A percentile compares a stretch with the other conserved stretches of the same genome.
Conservation (phyloP, 345 rosid species). For the Ailanthus altissimus region DNA sequence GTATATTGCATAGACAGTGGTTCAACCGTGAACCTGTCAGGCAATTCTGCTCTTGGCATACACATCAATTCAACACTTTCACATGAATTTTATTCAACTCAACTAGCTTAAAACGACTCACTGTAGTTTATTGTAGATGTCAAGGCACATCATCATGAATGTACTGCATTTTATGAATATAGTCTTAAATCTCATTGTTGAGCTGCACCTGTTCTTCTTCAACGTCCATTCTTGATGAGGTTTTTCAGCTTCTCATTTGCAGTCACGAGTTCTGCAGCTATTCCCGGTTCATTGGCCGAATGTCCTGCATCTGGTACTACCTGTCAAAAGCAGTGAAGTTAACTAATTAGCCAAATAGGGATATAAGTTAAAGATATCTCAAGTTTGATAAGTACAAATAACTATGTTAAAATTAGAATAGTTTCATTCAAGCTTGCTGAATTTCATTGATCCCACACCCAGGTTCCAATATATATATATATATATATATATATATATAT, state of each 20-base stretch:
- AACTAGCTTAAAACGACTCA: slow-evolving; percentile 15
- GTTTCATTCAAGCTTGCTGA: not conserved
- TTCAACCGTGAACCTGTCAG: not conserved
- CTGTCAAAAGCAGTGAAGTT: slow-evolving; percentile 41
- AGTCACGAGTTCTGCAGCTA: slow-evolving; percentile 82
- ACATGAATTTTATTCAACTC: not conserved
- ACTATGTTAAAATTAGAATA: not conserved
- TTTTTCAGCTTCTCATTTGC: slow-evolving; percentile 78
- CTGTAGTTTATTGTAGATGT: slow-evolving; percentile 5
- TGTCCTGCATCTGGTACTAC: slow-evolving; percentile 89
- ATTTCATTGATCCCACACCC: not conserved
- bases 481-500: no score
- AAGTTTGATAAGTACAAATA: not conserved
- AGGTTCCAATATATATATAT: no score
- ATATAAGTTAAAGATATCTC: not conserved
- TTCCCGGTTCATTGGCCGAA: slow-evolving; percentile 91
- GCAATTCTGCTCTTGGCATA: no score
- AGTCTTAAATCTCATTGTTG: slow-evolving; percentile 1
- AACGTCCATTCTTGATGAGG: slow-evolving; percentile 35
- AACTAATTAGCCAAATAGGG: not conserved
- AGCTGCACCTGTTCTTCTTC: slow-evolving; percentile 18
- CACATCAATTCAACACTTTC: slow-evolving; percentile 9
- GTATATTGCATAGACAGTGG: not conserved
- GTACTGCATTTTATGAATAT: not conserved
- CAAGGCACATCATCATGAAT: not conserved